Evolutionary conservation across 1,139 yeast species (phyloP).

Genomic region (Oligophagozyma castellii): DNA sequence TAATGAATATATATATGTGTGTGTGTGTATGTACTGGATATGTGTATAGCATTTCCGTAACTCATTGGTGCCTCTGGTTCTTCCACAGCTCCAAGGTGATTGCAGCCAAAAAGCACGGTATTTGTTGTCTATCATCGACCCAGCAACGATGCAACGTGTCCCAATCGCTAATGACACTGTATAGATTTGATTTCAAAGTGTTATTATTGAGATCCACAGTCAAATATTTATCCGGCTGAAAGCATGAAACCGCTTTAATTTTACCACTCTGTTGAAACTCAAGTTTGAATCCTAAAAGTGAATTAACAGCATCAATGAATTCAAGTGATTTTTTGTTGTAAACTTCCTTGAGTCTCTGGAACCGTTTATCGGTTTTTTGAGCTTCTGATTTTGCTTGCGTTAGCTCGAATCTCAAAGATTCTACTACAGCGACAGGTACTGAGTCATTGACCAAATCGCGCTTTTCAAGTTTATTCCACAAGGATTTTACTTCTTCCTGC

Average conservation of each 20-base stretch:
- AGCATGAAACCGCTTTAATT: constrained; percentile 53
- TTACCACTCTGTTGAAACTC: constrained; percentile 59
- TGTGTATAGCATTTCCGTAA: neutral
- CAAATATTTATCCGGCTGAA: constrained; percentile 25
- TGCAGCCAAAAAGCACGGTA: constrained; percentile 73
- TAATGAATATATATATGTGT: too few relatives aligned
- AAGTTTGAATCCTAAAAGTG: constrained; percentile 59
- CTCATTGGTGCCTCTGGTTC: constrained; percentile 4
- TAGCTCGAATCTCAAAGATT: constrained; percentile 46
- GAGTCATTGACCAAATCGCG: constrained; percentile 5
- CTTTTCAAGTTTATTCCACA: constrained; percentile 22
- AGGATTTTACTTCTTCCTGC: constrained; percentile 46
- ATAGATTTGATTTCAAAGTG: constrained; percentile 23
- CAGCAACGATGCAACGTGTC: constrained; percentile 49
- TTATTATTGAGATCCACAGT: constrained; percentile 24
- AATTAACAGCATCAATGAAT: constrained; percentile 53
- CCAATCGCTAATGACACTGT: constrained; percentile 27
- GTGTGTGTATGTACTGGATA: neutral
- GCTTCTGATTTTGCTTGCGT: constrained; percentile 35
- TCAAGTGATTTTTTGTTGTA: constrained; percentile 65
- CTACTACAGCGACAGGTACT: constrained; percentile 37
- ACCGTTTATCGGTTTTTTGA: constrained; percentile 42
- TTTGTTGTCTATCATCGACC: constrained; percentile 56
- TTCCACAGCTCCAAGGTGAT: constrained; percentile 55
- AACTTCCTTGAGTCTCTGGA: constrained; percentile 45